Evolutionary conservation across 2,329 filamentous ascomycete species (phyloP).

Genomic region (Colletotrichum sp.): DNA sequence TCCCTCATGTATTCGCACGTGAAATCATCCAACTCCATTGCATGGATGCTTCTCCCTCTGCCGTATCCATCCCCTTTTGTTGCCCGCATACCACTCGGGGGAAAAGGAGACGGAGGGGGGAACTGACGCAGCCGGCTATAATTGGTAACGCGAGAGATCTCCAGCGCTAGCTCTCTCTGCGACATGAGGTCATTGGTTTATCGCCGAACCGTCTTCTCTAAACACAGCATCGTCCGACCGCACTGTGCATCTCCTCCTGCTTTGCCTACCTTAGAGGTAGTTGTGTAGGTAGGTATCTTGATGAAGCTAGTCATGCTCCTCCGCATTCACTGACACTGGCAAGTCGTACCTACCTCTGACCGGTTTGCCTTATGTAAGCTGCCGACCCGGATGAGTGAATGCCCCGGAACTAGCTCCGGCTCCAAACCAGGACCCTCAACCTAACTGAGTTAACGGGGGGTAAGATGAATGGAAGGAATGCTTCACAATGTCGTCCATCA

Average conservation of each 20-base stretch:
- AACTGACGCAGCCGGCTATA: background rate
- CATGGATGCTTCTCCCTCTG: background rate
- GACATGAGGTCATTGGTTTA: background rate
- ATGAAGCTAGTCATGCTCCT: background rate
- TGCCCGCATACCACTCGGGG: background rate
- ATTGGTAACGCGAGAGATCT: background rate
- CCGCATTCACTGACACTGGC: background rate
- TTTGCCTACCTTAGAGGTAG: background rate
- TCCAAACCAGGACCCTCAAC: background rate
- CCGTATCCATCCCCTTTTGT: background rate
- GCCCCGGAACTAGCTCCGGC: background rate
- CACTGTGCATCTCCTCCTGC: background rate
- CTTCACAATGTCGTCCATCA: background rate
- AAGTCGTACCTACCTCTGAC: background rate
- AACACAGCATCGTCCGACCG: background rate
- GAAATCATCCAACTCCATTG: background rate
- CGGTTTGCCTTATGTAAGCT: background rate
- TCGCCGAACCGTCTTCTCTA: background rate
- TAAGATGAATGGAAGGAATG: background rate
- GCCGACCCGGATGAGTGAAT: background rate
- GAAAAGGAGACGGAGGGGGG: background rate
- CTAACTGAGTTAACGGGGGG: background rate
- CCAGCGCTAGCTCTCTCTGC: background rate
- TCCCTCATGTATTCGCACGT: background rate
- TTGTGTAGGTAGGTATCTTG: background rate